Evolutionary conservation across 345 rosid genomes (phyloP).

Genomic region (Brassica nigra): DNA sequence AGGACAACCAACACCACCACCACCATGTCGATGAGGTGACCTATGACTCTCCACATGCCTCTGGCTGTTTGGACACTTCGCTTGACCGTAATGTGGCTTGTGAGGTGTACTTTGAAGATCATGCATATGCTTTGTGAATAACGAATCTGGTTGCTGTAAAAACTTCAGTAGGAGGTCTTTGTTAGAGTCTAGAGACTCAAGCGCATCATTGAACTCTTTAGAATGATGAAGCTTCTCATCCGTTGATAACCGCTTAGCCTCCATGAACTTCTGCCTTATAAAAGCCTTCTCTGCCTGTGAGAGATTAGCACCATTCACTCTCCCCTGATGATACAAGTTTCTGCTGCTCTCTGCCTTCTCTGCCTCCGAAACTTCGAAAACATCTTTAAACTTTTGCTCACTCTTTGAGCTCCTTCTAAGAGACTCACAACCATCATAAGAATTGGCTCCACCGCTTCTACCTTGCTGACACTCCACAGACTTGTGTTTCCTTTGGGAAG

Average conservation of each 20-base stretch:
- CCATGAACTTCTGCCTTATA: conserved; percentile 69
- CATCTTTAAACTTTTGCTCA: conserved; percentile 93
- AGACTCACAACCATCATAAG: conserved; percentile 53
- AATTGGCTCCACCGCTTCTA: conserved; percentile 41
- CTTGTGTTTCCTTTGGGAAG: conserved; percentile 50
- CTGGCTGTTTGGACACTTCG: conserved; percentile 46
- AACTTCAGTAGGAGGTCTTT: conserved; percentile 73
- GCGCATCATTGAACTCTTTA: conserved; percentile 70
- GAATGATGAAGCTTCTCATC: conserved; percentile 76
- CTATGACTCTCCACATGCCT: conserved; percentile 35
- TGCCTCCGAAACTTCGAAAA: conserved; percentile 82
- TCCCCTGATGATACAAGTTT: conserved; percentile 38
- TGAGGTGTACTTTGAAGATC: conserved; percentile 56
- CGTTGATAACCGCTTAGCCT: conserved; percentile 73
- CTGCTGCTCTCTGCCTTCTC: conserved; percentile 49
- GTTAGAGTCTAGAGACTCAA: conserved; percentile 82
- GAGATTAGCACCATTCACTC: conserved; percentile 44
- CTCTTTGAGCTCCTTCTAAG: conserved; percentile 68
- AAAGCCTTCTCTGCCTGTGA: conserved; percentile 74
- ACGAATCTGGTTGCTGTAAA: conserved; percentile 87
- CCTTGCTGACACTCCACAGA: conserved; percentile 41
- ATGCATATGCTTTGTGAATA: conserved; percentile 77
- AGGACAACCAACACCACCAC: conserved; percentile 39
- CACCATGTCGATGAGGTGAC: conserved; percentile 41
- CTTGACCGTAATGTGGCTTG: conserved; percentile 49